Base-by-base conservation (phyloP, 2,329 filamentous ascomycete species). In the Verticillium isaacii region DNA sequence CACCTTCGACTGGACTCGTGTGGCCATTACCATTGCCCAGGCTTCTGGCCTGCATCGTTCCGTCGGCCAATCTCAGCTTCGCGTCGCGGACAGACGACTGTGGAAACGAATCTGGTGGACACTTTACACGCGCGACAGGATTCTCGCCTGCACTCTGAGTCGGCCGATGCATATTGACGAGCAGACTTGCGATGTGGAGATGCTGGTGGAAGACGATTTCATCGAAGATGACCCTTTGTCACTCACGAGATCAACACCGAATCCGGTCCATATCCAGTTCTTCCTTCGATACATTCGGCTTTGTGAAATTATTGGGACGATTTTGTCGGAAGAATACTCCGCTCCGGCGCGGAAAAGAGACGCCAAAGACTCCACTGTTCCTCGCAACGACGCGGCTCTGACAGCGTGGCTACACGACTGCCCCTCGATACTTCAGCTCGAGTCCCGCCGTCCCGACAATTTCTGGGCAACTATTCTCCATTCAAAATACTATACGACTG, bases 21-120 rank as follows among this genome's bases (percentile, higher is more conserved):
- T 97, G 56, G 95, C 94, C 56, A 96, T 93, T 56, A 93, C 97
- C 59, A 93, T 98, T 45, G 95, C 95, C 6, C 95, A 98, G 73
- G 95, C 95, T 12, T 97, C 94, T 5, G 95, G 95, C 59, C 98
- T 99, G 94, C 95, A 99, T 75, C 85, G 95, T 71, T 96, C 92
- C 68, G 95, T 98, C 58, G 95, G 98, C 76, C 86, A 88, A 19
- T 98, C 95, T 1, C 95, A 98, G 73, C 85, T 99, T n/a, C 95
- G 86, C 75, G 87, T 86, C 70, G 87, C 92, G 1, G 95, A 99
- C 75, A 98, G 98, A 78, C 86, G 93, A 56, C 77, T 98, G 12
- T 97, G 94, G 94, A 97, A 97, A 76, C 88, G 95, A 50, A 97
- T 98, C 54, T 99, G 95, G 95, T 99, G 95, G 95, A 95, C 93